Evolutionary conservation across 768 basidiomycete genomes (phyloP).

Genomic region (Clathrus columnatus): DNA sequence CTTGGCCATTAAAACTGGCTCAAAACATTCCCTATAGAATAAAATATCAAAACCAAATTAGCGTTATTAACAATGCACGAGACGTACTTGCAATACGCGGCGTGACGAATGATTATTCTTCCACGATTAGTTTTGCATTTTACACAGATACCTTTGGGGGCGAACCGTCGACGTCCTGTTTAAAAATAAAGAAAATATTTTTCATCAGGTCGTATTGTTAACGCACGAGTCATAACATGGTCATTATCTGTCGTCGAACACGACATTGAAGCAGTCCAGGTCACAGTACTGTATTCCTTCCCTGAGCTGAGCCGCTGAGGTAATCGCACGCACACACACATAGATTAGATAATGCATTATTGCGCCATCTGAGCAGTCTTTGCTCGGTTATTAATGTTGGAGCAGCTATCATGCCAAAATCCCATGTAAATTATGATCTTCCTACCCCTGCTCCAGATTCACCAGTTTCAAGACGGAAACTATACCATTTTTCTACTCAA

Average conservation of each 20-base stretch:
- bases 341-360: neutral
- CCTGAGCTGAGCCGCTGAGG: no score
- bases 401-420: neutral
- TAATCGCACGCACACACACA: no score
- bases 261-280: neutral
- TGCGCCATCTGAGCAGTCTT: neutral
- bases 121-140: constrained; percentile 62
- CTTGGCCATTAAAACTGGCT: constrained; percentile 49
- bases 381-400: neutral
- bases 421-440: constrained; percentile 32
- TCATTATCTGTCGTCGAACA: constrained; percentile 60
- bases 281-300: neutral
- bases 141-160: constrained; percentile 58
- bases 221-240: constrained; percentile 65
- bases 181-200: neutral
- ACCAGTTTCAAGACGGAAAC: constrained; percentile 44
- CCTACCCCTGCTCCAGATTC: constrained; percentile 81
- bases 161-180: constrained; percentile 56
- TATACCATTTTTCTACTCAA: constrained; percentile 83
- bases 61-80: neutral
- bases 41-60: neutral
- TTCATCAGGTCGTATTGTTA: neutral
- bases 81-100: constrained; percentile 76
- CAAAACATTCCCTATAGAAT: constrained; percentile 51
- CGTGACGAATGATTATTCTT: constrained; percentile 67